Base-by-base conservation (phyloP, 1,284 basidiomycete genomes). In the Marasmius sp. region DNA sequence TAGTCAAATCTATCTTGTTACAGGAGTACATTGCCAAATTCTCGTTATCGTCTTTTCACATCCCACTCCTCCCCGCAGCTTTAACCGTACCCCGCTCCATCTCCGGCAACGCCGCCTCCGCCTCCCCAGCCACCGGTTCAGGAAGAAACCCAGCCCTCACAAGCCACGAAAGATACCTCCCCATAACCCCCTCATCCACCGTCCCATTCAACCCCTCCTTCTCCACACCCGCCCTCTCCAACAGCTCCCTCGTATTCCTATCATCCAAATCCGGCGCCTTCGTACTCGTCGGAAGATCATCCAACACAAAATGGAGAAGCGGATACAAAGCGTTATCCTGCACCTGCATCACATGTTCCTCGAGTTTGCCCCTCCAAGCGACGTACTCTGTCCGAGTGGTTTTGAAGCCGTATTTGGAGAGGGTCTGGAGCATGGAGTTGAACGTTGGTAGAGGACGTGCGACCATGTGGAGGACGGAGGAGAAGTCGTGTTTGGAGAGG, bases 241-340 rank as follows among this genome's bases (percentile, higher is more conserved):
- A 77, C 53, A 98, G 75, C 5, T 82, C 79, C 52, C 80, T 77
- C 11, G 95, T 96, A 73, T 97, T 97, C 16, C 81, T 73, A 73
- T 98, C 95, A 72, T 97, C 93, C 50, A 99, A 80, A 70, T 94
- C 92, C 2, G 97, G 93, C 1, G 94, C 89, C 79, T 97, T 98
- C 56, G 97, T 99, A 72, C 91, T 94, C 22, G 96, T 97, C 3
- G 97, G 97, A 47, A 99, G 81, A 75, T 99, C 97, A 73, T 98
- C 97, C 20, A 99, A 80, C 20, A 98, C 97, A 70, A 98, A 98
- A 77, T 99, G 96, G 27, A 99, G 83, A 11, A 99, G 81, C 3
- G 97, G 97, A 86, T 98, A 99, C 48, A 99, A 82, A 2, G 97
- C 97, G 68, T 99, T 99, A 76, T 98, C 95, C 77, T 96, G 91